Conservation (phyloP, 83 land plant genomes). For the Picea abies region DNA sequence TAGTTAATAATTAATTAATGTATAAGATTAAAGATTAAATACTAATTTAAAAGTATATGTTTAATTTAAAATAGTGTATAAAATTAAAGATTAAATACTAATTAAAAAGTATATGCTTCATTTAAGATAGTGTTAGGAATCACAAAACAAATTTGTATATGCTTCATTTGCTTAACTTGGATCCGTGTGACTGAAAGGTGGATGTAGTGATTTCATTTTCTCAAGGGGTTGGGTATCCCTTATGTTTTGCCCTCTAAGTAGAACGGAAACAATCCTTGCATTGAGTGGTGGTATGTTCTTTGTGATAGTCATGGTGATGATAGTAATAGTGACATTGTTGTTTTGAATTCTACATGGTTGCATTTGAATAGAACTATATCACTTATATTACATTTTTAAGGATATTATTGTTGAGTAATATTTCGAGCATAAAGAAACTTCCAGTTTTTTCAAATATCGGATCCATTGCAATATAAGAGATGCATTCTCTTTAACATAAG, state of each 20-base stretch:
- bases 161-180: constrained; percentile 8
- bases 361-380: constrained; percentile 54
- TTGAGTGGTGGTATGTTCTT: constrained; percentile 35
- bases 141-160: too few relatives aligned
- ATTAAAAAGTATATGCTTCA: too few relatives aligned
- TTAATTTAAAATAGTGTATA: too few relatives aligned
- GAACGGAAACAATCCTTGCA: constrained; percentile 74
- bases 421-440: too few relatives aligned
- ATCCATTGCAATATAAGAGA: too few relatives aligned
- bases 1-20: too few relatives aligned
- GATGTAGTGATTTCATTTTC: constrained; percentile 30
- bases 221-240: constrained; percentile 48
- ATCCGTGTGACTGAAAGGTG: constrained; percentile 40
- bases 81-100: too few relatives aligned
- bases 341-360: constrained; percentile 31
- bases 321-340: constrained; percentile 22
- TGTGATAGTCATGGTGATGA: constrained; percentile 27
- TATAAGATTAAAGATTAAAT: too few relatives aligned
- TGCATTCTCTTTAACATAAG: too few relatives aligned
- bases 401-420: constrained; percentile 30
- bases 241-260: constrained; percentile 32
- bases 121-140: too few relatives aligned
- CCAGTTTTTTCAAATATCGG: too few relatives aligned
- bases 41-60: too few relatives aligned
- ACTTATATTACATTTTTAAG: constrained; percentile 34